Percentiles rank a stretch among this genome's conserved stretches.
Evolutionary conservation across 2,329 filamentous ascomycete species (phyloP).

Genomic region (Penicillium sp.): DNA sequence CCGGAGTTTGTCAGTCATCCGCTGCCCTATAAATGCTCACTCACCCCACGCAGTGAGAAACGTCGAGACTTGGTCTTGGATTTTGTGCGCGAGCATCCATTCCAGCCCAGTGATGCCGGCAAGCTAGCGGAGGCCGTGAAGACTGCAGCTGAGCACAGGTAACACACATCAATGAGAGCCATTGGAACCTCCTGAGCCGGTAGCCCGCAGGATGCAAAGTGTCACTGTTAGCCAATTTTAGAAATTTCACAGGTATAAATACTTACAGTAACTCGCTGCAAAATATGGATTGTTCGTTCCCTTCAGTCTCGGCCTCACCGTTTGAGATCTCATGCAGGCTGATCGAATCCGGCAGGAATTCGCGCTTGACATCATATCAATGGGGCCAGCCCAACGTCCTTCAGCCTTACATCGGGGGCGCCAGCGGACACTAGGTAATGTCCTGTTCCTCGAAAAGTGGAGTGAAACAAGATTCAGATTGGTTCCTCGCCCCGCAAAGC

Average conservation of each 20-base stretch:
- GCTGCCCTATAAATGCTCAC: background rate
- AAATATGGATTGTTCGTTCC: too few species aligned
- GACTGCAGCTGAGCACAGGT: background rate
- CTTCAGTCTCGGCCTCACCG: too few species aligned
- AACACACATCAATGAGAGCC: background rate
- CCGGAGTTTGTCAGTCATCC: slow-evolving; percentile 1
- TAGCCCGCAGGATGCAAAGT: too few species aligned
- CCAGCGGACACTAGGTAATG: background rate
- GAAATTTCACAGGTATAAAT: too few species aligned
- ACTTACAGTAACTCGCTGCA: too few species aligned
- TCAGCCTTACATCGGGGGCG: background rate
- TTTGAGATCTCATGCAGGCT: too few species aligned
- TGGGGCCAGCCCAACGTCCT: background rate
- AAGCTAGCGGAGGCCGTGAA: background rate
- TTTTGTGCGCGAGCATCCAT: slow-evolving; percentile 3
- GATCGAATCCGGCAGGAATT: background rate
- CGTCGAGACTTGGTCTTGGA: background rate
- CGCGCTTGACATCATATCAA: background rate
- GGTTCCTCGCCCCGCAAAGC: background rate
- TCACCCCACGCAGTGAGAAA: slow-evolving; percentile 1
- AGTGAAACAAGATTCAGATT: background rate
- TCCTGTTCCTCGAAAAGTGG: background rate
- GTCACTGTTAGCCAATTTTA: too few species aligned
- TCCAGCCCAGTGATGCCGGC: background rate
- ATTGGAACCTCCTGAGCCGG: background rate